A percentile compares a stretch with the other conserved stretches of the same genome.
phyloP scores from a whole-genome alignment of 768 basidiomycete species.

The Podaxis pistillaris region DNA sequence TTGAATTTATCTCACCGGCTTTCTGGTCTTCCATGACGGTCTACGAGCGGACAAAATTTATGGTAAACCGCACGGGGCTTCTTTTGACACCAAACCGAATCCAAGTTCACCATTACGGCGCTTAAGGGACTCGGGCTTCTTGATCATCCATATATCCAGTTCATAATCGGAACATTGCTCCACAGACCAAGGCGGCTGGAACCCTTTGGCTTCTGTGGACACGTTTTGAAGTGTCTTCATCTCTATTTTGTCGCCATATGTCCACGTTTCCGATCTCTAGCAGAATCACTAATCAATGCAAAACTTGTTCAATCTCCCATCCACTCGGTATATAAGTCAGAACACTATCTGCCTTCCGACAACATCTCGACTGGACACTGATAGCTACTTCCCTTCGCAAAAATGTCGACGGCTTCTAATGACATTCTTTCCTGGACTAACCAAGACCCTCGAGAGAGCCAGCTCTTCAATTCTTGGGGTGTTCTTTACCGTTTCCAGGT shows the following conservation, averaged over 20 bases:
- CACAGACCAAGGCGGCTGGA: constrained; percentile 65
- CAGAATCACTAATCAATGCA: constrained; percentile 52
- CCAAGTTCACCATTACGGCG: constrained; percentile 12
- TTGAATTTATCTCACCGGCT: constrained; percentile 12
- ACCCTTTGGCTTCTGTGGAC: constrained; percentile 65
- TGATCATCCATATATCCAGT: constrained; percentile 62
- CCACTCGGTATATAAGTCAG: constrained; percentile 59
- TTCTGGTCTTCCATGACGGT: constrained; percentile 12
- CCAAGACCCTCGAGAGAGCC: constrained; percentile 81
- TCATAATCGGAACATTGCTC: constrained; percentile 65
- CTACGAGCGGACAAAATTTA: constrained; percentile 13
- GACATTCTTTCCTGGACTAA: constrained; percentile 87
- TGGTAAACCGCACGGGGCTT: constrained; percentile 34
- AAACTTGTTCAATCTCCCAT: constrained; percentile 43
- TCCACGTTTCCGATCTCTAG: constrained; percentile 78
- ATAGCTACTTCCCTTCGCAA: constrained; percentile 21
- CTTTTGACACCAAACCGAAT: constrained; percentile 13
- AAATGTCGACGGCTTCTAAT: constrained; percentile 53
- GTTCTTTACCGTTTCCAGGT: constrained; percentile 82
- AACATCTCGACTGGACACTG: constrained; percentile 22
- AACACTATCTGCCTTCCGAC: constrained; percentile 30
- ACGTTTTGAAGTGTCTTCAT: constrained; percentile 70
- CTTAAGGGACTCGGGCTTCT: constrained; percentile 55
- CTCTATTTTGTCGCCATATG: constrained; percentile 66
- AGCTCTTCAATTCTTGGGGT: constrained; percentile 80